Percentiles rank a stretch among this genome's conserved stretches.
phyloP scores from a whole-genome alignment of 768 basidiomycete species.

The Auricularia sp. region DNA sequence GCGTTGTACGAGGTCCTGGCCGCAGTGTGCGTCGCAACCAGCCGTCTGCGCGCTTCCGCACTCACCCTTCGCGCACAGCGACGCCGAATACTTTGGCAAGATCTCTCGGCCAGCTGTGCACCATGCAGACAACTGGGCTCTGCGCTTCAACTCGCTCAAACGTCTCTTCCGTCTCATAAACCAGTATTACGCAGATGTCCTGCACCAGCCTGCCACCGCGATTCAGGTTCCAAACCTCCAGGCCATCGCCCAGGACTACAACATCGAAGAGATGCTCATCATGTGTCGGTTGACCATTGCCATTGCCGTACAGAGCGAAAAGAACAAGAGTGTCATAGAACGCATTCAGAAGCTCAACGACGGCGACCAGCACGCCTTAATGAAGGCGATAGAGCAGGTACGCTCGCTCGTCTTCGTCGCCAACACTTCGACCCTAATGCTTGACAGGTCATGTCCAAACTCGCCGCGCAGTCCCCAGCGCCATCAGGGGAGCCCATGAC shows the following conservation, averaged over 20 bases:
- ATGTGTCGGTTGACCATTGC: slow-evolving; percentile 77
- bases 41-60: neutral
- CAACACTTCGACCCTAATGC: slow-evolving; percentile 1
- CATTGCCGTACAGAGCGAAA: slow-evolving; percentile 80
- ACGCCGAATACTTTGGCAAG: slow-evolving; percentile 67
- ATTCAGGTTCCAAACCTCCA: slow-evolving; percentile 85
- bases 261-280: slow-evolving; percentile 51
- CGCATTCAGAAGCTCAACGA: slow-evolving; percentile 80
- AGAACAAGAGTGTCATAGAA: slow-evolving; percentile 79
- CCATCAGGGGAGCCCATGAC: slow-evolving; percentile 58
- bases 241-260: slow-evolving; percentile 68
- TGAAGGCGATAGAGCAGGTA: slow-evolving; percentile 92
- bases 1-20: slow-evolving; percentile 67
- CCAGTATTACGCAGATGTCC: slow-evolving; percentile 75
- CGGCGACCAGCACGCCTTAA: slow-evolving; percentile 75
- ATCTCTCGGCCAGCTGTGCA: slow-evolving; percentile 48
- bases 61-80: slow-evolving; percentile 33
- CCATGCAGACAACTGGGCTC: slow-evolving; percentile 78
- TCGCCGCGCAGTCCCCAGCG: slow-evolving; percentile 41
- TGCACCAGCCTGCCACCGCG: slow-evolving; percentile 66
- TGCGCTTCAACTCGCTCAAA: slow-evolving; percentile 75
- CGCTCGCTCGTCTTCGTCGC: slow-evolving; percentile 12
- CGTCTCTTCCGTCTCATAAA: slow-evolving; percentile 80
- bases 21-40: slow-evolving; percentile 47
- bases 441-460: slow-evolving; percentile 64